These are phyloP conservation scores for Oryza nivara DNA, from an alignment of 176 grass and related monocot species.

Conservation along the genomic window DNA sequence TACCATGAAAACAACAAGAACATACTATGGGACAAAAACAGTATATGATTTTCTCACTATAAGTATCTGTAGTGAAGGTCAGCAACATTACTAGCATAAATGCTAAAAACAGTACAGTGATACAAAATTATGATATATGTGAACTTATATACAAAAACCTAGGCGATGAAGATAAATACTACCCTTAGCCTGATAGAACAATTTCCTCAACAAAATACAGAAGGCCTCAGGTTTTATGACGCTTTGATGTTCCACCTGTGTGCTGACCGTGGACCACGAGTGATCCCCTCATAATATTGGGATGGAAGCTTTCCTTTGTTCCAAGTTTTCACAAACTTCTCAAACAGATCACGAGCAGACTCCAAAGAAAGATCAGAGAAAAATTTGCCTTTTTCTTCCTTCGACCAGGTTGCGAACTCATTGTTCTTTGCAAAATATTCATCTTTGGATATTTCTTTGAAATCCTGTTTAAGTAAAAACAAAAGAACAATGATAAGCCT, in stretches of 20 bases:
- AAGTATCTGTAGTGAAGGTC: constrained; percentile 1
- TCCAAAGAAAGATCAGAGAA: constrained; percentile 90
- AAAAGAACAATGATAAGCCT: constrained; percentile 3
- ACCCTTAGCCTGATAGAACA: background rate
- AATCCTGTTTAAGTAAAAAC: constrained; percentile 44
- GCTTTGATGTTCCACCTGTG: constrained; percentile 93
- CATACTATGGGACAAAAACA: background rate
- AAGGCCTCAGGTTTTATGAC: constrained; percentile 30
- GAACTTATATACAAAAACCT: constrained; percentile 37
- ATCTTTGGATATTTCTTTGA: constrained; percentile 85
- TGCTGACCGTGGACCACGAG: constrained; percentile 65
- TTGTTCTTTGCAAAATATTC: constrained; percentile 96
- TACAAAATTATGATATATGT: constrained; percentile 9
- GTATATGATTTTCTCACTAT: constrained; percentile 3
- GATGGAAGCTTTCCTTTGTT: constrained; percentile 70
- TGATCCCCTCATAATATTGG: constrained; percentile 79
- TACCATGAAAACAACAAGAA: background rate
- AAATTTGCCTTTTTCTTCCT: constrained; percentile 82
- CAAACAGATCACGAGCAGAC: constrained; percentile 69
- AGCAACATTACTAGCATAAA: background rate
- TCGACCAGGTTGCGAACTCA: constrained; percentile 89
- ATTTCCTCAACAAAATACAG: constrained; percentile 25
- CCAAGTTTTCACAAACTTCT: constrained; percentile 82
- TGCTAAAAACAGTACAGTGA: background rate
- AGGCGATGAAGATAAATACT: background rate